Evolutionary conservation across 2,329 filamentous ascomycete genomes (phyloP).

Genomic region (Tolypocladium ophioglossoides): DNA sequence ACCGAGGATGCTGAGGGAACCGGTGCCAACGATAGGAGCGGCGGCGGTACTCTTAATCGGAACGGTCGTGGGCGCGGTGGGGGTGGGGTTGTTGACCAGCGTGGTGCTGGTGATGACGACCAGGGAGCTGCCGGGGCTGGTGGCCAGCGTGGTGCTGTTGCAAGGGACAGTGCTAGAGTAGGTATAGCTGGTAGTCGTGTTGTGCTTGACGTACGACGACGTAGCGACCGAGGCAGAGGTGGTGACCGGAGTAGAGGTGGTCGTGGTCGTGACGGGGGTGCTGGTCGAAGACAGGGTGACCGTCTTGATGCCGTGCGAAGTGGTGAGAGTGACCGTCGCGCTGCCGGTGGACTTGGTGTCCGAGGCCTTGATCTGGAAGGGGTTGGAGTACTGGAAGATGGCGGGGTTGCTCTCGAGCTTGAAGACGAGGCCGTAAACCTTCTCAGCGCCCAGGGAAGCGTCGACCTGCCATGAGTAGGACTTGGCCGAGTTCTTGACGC

Average conservation of each 20-base stretch:
- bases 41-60: slow-evolving; percentile 5
- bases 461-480: slow-evolving; percentile 41
- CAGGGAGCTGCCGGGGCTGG: slow-evolving; percentile 6
- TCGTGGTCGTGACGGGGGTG: slow-evolving; percentile 9
- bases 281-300: slow-evolving; percentile 14
- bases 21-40: slow-evolving; percentile 22
- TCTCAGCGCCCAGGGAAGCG: slow-evolving; percentile 29
- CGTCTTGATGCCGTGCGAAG: slow-evolving; percentile 18
- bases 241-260: too few relatives aligned
- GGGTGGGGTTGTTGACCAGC: slow-evolving; percentile 12
- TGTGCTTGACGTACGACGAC: slow-evolving; percentile 14
- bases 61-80: slow-evolving; percentile 12
- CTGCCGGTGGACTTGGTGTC: neutral
- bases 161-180: neutral
- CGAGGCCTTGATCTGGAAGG: slow-evolving; percentile 40
- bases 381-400: slow-evolving; percentile 32
- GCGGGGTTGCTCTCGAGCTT: slow-evolving; percentile 32
- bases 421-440: slow-evolving; percentile 49
- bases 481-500: slow-evolving; percentile 33
- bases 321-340: slow-evolving; percentile 15
- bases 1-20: slow-evolving; percentile 26
- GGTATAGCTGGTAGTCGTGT: slow-evolving; percentile 6
- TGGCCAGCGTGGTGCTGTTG: neutral
- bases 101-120: slow-evolving; percentile 7
- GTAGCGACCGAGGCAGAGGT: slow-evolving; percentile 10